A percentile compares a stretch with the other conserved stretches of the same genome.
Evolutionary conservation across 495 filamentous ascomycete species (phyloP).

Genomic region (Penicillium taxi): DNA sequence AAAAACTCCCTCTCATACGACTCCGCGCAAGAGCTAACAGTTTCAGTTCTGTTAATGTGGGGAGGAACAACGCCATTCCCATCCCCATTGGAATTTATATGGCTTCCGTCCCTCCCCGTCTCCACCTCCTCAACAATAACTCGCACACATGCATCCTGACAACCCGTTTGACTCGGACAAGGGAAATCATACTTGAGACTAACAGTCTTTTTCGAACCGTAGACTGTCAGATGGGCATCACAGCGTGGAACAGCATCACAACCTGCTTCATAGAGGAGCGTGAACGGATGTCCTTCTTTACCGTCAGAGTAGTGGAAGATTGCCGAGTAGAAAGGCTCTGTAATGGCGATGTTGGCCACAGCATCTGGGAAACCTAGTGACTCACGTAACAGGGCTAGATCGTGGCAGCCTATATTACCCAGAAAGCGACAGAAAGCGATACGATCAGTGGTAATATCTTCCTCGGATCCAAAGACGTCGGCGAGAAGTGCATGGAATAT

Average conservation of each 20-base stretch:
- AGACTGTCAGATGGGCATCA: slow-evolving; percentile 50
- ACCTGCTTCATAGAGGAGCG: slow-evolving; percentile 49
- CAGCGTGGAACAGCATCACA: slow-evolving; percentile 46
- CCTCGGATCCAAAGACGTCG: slow-evolving; percentile 23
- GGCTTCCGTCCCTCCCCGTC: not conserved
- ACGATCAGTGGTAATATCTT: slow-evolving; percentile 27
- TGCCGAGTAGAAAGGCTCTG: slow-evolving; percentile 40
- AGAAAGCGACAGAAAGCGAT: slow-evolving; percentile 37
- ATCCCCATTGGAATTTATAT: not conserved
- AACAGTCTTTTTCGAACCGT: slow-evolving; percentile 40
- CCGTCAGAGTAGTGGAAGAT: slow-evolving; percentile 35
- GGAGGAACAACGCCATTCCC: not conserved
- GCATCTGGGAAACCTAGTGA: slow-evolving; percentile 38
- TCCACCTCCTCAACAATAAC: slow-evolving; percentile 43
- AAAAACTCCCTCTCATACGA: slow-evolving; percentile 44
- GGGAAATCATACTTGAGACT: slow-evolving; percentile 46
- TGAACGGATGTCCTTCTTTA: slow-evolving; percentile 29
- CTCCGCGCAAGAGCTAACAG: slow-evolving; percentile 42
- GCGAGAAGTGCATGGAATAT: slow-evolving; percentile 16
- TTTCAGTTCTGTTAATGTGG: slow-evolving; percentile 24
- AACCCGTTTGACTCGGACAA: slow-evolving; percentile 21
- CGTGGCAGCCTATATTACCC: slow-evolving; percentile 45
- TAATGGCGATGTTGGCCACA: slow-evolving; percentile 39
- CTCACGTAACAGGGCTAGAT: slow-evolving; percentile 50
- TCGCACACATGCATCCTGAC: slow-evolving; percentile 35